Base-by-base conservation (phyloP, 106 monocot genomes). In the Hemerocallis citrina region DNA sequence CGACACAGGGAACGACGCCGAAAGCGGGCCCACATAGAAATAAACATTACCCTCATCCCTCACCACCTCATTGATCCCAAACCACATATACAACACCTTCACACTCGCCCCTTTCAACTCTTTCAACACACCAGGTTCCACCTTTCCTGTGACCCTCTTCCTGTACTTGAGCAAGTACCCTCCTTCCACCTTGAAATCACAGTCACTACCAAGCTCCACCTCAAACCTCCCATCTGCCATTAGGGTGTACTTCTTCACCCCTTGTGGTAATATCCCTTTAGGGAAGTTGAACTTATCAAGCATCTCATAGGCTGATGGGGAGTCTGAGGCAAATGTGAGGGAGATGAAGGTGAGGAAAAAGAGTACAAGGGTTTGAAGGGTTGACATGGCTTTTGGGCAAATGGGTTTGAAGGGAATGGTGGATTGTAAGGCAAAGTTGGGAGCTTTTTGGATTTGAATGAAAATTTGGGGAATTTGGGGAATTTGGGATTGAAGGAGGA, bases 21-120 rank as follows among this genome's bases (percentile, higher is more conserved):
- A 75, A 32, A 81, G 47, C 5, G 75, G 80, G 0, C 80, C 80
- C 15, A 81, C 72, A 30, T 59, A 63, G 75, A 81, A 81, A 19
- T 41, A 42, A 31, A 81, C 25, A 6, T 57, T 57, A 0, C 8
- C 48, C 1, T 25, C 72, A 8, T 43, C 63, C 57, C 60, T 67
- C 1, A 32, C 64, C 23, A 81, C 63, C 33, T 52, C 43, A 63
- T 28, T 60, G 52, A 81, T 64, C 15, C 52, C 35, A 42, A 81
- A 52, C 81, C 81, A 81, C 19, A 68, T 42, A 43, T 70, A 57
- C 3, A 81, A 19, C 19, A 81, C 52, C 68, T 55, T 75, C 38
- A 81, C 81, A 25, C 59, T 72, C 10, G 76, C 72, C 45, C 81
- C 81, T 0, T 16, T 59, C 44, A 81, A n/a, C 3, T 68, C 54